phyloP scores from a whole-genome alignment of 1,284 basidiomycete genomes.

The Melampsora larici-populina region DNA sequence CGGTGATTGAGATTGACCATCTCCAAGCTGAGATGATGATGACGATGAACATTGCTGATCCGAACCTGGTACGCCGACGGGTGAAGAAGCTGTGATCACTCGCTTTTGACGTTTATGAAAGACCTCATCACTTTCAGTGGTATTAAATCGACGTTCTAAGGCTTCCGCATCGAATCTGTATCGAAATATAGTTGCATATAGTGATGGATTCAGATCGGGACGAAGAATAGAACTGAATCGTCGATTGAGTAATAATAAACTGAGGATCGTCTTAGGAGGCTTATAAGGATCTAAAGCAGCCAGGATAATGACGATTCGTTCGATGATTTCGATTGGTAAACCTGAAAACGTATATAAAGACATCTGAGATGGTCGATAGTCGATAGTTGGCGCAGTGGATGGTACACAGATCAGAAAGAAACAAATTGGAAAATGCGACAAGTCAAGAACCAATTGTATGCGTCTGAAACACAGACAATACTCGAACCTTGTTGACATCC shows the following conservation, averaged over 20 bases:
- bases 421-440: too few species aligned
- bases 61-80: background rate
- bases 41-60: background rate
- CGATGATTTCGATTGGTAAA: conserved; percentile 27
- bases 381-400: too few species aligned
- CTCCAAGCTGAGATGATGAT: background rate
- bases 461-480: too few species aligned
- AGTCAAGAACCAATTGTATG: too few species aligned
- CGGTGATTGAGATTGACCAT: background rate
- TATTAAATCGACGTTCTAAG: conserved; percentile 48
- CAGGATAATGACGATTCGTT: conserved; percentile 4
- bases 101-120: background rate
- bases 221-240: conserved; percentile 47
- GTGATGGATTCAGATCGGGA: conserved; percentile 46
- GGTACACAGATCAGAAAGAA: too few species aligned
- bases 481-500: too few species aligned
- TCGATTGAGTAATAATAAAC: conserved; percentile 47
- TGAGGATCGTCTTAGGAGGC: conserved; percentile 47
- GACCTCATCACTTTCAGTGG: background rate
- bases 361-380: too few species aligned
- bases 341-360: background rate
- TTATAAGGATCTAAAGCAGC: conserved; percentile 32
- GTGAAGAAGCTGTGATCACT: background rate
- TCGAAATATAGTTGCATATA: conserved; percentile 50
- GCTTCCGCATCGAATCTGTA: conserved; percentile 50